Percentiles rank a stretch among this genome's conserved stretches.
phyloP scores from a whole-genome alignment of 1,284 basidiomycete species.

The Apiotrichum sp. region DNA sequence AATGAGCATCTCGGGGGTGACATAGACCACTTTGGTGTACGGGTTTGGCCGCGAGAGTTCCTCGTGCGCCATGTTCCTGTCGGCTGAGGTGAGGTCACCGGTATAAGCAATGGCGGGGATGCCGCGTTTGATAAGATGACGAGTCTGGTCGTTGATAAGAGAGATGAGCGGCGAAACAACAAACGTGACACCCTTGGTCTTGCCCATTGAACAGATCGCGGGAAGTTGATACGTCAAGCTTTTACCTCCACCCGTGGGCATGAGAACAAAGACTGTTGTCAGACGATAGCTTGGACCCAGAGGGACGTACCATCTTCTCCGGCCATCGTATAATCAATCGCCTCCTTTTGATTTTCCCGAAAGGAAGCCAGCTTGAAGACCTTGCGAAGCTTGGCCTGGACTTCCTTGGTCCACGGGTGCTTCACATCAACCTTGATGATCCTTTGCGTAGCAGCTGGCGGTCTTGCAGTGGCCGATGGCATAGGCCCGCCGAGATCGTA shows the following conservation, averaged over 20 bases:
- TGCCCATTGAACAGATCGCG: slow-evolving; percentile 68
- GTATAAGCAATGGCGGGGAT: slow-evolving; percentile 70
- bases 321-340: slow-evolving; percentile 68
- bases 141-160: slow-evolving; percentile 86
- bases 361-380: slow-evolving; percentile 68
- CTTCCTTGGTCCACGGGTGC: slow-evolving; percentile 55
- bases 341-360: slow-evolving; percentile 78
- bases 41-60: slow-evolving; percentile 48
- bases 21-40: slow-evolving; percentile 64
- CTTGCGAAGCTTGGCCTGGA: slow-evolving; percentile 57
- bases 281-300: not conserved
- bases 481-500: slow-evolving; percentile 5
- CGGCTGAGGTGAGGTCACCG: slow-evolving; percentile 52
- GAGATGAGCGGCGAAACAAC: slow-evolving; percentile 87
- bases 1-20: slow-evolving; percentile 87
- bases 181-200: slow-evolving; percentile 74
- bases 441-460: slow-evolving; percentile 2
- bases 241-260: slow-evolving; percentile 97
- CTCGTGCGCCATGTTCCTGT: slow-evolving; percentile 49
- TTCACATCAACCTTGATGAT: slow-evolving; percentile 24
- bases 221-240: slow-evolving; percentile 80
- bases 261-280: slow-evolving; percentile 74
- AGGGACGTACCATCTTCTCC: slow-evolving; percentile 57
- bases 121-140: slow-evolving; percentile 58
- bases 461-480: not conserved